Evolutionary conservation across 2,329 filamentous ascomycete genomes (phyloP).

Genomic region (Diaporthe sp.): DNA sequence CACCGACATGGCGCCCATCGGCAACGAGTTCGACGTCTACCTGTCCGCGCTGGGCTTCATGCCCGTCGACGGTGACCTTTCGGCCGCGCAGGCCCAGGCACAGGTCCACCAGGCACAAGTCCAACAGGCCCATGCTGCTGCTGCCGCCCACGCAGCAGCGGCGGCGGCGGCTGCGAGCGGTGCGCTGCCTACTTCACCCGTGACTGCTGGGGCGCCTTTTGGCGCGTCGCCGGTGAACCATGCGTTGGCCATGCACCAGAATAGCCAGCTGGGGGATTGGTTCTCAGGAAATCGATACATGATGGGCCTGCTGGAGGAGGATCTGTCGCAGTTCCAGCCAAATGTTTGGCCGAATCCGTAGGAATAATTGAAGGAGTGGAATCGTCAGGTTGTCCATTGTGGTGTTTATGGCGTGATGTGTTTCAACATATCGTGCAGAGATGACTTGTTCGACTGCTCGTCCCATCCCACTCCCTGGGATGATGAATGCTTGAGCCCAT

Average conservation of each 20-base stretch:
- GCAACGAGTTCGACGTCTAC: slow-evolving; percentile 73
- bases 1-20: slow-evolving; percentile 59
- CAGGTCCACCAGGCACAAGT: slow-evolving; percentile 44
- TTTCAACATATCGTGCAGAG: neutral
- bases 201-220: slow-evolving; percentile 23
- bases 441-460: neutral
- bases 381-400: neutral
- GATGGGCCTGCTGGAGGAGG: slow-evolving; percentile 73
- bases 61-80: slow-evolving; percentile 45
- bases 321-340: slow-evolving; percentile 56
- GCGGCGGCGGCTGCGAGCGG: slow-evolving; percentile 3
- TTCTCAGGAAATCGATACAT: slow-evolving; percentile 74
- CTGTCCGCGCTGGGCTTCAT: slow-evolving; percentile 72
- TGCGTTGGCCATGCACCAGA: slow-evolving; percentile 40
- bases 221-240: slow-evolving; percentile 23
- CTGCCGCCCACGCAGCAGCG: neutral
- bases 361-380: neutral
- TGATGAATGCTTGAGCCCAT: no score
- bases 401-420: no score
- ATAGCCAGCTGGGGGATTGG: slow-evolving; percentile 70
- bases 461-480: no score
- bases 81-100: slow-evolving; percentile 28
- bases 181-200: slow-evolving; percentile 5
- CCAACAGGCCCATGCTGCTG: slow-evolving; percentile 21
- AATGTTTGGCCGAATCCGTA: slow-evolving; percentile 42